Evolutionary conservation across 805 yeast species (phyloP), one percentile per base, ranked within the genome.

Genomic region (Suhomyces sp.): DNA sequence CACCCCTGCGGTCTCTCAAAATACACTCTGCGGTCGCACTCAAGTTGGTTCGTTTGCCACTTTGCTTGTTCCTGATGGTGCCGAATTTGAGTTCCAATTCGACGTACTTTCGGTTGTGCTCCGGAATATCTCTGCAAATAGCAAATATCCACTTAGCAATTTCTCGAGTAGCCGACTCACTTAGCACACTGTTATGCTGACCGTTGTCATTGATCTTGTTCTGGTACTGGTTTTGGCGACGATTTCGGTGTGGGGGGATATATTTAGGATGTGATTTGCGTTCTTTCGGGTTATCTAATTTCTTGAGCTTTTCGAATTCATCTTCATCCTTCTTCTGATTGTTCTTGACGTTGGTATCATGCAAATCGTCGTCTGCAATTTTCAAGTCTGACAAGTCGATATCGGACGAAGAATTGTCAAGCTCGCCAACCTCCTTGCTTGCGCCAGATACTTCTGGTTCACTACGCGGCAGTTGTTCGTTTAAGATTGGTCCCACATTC

Each of bases 81-180:
- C 96, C 96, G 59, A 86, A 81, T 64, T 88, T 88, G 63, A 87
- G 73, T 69, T 88, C 96, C 60, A 88, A 69, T 72, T 88, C 96
- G 27, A 88, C 76, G 55, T 64, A 60, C 60, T 74, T 81, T 22
- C 85, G 76, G 60, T 77, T 79, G 41, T 81, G 81, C 22, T 72
- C 73, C 40, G 83, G 80, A 40, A 89, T 79, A 33, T 88, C 88
- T 45, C 78, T 78, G 46, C 90, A 76, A 57, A 88, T 86, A 17
- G 96, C 91, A 76, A 87, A 91, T 7, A 92, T 78, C 97, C 97
- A 92, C 60, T 87, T 90, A 22, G 94, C 87, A 6, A 92, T 83
- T 33, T 88, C 83, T 63, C 92, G 82, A 5, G 92, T 87, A 54
- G 89, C 75, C 61, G 90, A 93, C 55, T 36, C 54, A 45, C 52